These are phyloP conservation scores for Phytophthora pistaciae DNA, from an alignment of 352 stramenopile species.

Conservation along the genomic window DNA sequence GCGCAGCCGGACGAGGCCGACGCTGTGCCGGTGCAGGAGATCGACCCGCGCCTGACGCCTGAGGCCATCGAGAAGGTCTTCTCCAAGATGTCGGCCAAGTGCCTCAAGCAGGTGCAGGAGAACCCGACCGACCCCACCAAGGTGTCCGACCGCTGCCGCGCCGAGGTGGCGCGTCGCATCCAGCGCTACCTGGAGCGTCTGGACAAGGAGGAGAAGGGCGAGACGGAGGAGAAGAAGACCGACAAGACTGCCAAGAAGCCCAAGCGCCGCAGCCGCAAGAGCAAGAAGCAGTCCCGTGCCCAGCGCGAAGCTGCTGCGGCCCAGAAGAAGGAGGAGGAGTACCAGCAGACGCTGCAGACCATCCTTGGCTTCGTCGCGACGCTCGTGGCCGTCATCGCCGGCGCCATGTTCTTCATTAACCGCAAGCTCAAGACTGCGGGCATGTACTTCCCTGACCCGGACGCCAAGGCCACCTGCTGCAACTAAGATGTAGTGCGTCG, in stretches of 20 bases:
- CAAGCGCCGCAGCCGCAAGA: slow-evolving; percentile 75
- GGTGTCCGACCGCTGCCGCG: slow-evolving; percentile 75
- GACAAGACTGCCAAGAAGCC: slow-evolving; percentile 44
- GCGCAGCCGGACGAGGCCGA: slow-evolving; percentile 12
- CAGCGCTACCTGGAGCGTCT: slow-evolving; percentile 70
- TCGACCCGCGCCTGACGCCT: slow-evolving; percentile 60
- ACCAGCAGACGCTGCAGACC: slow-evolving; percentile 71
- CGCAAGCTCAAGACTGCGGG: slow-evolving; percentile 85
- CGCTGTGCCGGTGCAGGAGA: slow-evolving; percentile 24
- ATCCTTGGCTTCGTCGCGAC: slow-evolving; percentile 80
- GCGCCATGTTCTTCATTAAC: slow-evolving; percentile 79
- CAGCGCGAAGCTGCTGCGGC: slow-evolving; percentile 61
- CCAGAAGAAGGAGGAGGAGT: slow-evolving; percentile 73
- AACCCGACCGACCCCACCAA: slow-evolving; percentile 70
- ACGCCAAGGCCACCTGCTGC: slow-evolving; percentile 69
- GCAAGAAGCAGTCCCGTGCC: slow-evolving; percentile 66
- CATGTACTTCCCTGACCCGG: slow-evolving; percentile 80
- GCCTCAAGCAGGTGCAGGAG: slow-evolving; percentile 73
- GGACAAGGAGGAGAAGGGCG: slow-evolving; percentile 43
- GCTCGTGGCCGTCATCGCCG: slow-evolving; percentile 61
- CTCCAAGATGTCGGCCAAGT: slow-evolving; percentile 78
- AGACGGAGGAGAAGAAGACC: slow-evolving; percentile 39
- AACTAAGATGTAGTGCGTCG: slow-evolving; percentile 30
- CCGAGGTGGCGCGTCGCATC: slow-evolving; percentile 63
- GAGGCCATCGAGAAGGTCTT: slow-evolving; percentile 78